Base-by-base conservation (phyloP, 2,329 filamentous ascomycete genomes). In the Ophiostoma australiae region DNA sequence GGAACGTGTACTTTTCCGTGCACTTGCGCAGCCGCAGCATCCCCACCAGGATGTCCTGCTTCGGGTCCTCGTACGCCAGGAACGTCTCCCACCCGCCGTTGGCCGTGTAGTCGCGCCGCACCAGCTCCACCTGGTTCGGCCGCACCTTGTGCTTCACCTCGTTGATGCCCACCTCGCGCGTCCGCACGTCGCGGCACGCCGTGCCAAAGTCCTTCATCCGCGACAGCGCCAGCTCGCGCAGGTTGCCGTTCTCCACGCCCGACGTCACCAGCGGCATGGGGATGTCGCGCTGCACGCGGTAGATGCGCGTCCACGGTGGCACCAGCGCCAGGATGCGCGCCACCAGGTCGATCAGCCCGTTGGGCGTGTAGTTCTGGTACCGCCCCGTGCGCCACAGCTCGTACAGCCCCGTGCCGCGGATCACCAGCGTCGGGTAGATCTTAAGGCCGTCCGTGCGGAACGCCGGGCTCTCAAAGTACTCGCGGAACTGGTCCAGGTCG, bases 181-280 rank as follows among this genome's bases (percentile, higher is more conserved):
- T 99, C 17, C 95, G 90, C 33, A 99, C 95, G 77, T 99, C 95
- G 74, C 96, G 92, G 79, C 96, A 99, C 0, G 92, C 93, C 0
- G 95, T 99, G 68, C 96, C 96, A 76, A 99, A 98, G 79, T 99
- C 95, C 80, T 97, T 97, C 96, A 99, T 99, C 31, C 95, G 87
- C n/a, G 94, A 93, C 70, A 99, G 83, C 0, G 95, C 94, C 68
- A 99, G 84, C 80, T 99, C 95, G 73, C 95, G 89, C 55, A 99
- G 83, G 78, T 99, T 99, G 73, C 95, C 95, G 76, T 99, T 99
- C 81, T 99, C 95, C 0, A 99, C 95, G 58, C 95, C 95, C 0
- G 94, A 97, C 0, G 95, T 98, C n/a, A 99, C 96, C 33, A 99
- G 85, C 0, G 95, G 95, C 95, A 99, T 99, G n/a, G 95, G 95